Evolutionary conservation across 805 yeast genomes (phyloP), one percentile per base, ranked within the genome.

Genomic region (Blastobotrys chiropterorum): DNA sequence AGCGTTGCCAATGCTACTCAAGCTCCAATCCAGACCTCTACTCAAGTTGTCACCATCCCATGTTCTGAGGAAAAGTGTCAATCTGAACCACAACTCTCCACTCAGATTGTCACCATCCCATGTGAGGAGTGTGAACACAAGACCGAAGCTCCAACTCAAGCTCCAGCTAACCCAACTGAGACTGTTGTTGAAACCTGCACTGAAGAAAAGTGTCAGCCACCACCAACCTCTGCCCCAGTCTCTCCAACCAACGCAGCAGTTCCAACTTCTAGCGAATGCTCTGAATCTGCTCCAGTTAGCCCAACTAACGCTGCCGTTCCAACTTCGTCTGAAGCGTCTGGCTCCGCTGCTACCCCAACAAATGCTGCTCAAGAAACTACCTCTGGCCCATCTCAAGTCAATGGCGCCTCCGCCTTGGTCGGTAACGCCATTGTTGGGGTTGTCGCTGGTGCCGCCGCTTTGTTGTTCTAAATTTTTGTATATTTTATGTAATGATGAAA

Each of bases 71-170:
- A 26, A 26, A 26, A 26, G 34, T 26, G 34, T 26, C 34, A 26
- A 26, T 26, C 34, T 26, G 8, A 26, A 26, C 34, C 34, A 26
- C 34, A 26, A 11, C 34, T 26, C 8, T 26, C 34, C 11, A 26
- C 34, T 26, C 5, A 43, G 30, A 16, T 20, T 43, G 30, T 43
- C 46, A 43, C 46, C 46, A 43, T 43, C 20, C 46, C 46, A 14
- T 43, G 46, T 16, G 20, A 43, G 14, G 30, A 43, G 13, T 43
- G 46, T 21, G 43, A 39, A 17, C 43, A 39, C 43, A 13, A 39
- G 13, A 39, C 43, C 43, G 11, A 17, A n/a, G 42, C 42, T n/a
- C 19, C 42, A 5, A 14, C 42, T n/a, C 17, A 17, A n/a, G 42
- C 42, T n/a, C 19, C 42, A 5, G 42, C 42, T n/a, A 16, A n/a